Percentiles rank a stretch among this genome's conserved stretches.
Evolutionary conservation across 2,329 filamentous ascomycete genomes (phyloP).

Genomic region (Xylariaceae sp.): DNA sequence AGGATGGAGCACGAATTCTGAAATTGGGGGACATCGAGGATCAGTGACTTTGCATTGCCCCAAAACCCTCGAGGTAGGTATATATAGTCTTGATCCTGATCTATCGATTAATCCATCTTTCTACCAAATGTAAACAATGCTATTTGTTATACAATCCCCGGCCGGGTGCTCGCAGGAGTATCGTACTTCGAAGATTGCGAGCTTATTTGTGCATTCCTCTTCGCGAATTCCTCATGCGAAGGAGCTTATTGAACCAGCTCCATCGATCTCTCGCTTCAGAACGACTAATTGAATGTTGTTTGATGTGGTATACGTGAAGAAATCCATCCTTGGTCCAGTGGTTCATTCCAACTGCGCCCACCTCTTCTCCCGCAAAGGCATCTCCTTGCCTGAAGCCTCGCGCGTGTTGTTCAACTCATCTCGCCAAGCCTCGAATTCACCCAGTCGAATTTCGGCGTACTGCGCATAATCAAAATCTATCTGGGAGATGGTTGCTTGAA

Average conservation of each 20-base stretch:
- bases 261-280: not conserved
- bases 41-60: too few relatives aligned
- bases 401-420: constrained; percentile 65
- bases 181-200: not conserved
- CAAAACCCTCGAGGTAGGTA: too few relatives aligned
- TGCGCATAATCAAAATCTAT: constrained; percentile 96
- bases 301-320: not conserved
- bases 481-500: constrained; percentile 88
- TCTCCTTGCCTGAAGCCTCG: constrained; percentile 35
- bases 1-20: too few relatives aligned
- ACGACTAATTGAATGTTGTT: not conserved
- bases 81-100: too few relatives aligned
- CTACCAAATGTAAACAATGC: too few relatives aligned
- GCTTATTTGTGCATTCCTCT: not conserved
- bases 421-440: constrained; percentile 93
- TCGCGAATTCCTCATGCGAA: not conserved
- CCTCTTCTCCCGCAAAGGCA: constrained; percentile 68
- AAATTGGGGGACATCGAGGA: too few relatives aligned
- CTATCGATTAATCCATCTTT: too few relatives aligned
- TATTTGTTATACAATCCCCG: too few relatives aligned
- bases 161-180: too few relatives aligned
- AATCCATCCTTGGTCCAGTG: not conserved
- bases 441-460: constrained; percentile 81
- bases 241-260: not conserved
- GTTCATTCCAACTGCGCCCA: constrained; percentile 60